phyloP scores from a whole-genome alignment of 75 land plant species.

The Isoetes taiwanensis region DNA sequence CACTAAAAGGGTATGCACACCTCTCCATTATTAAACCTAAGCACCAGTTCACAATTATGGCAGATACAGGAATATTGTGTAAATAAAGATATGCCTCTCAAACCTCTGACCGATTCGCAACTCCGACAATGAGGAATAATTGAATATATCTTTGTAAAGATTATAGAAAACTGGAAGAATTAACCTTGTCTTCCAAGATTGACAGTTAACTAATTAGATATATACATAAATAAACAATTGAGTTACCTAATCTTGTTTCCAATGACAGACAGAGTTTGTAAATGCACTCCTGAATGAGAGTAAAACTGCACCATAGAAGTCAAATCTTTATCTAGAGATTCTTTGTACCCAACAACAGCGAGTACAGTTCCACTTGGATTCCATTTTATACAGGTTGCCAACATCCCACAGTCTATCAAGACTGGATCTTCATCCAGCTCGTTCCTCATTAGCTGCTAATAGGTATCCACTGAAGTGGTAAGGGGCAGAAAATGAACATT shows the following conservation, averaged over 20 bases:
- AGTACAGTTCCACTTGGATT: constrained; percentile 28
- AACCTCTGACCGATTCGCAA: too few relatives aligned
- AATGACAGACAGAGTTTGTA: constrained; percentile 22
- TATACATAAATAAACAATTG: too few relatives aligned
- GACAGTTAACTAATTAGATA: too few relatives aligned
- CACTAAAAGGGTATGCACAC: too few relatives aligned
- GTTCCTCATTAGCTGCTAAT: constrained; percentile 26
- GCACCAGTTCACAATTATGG: too few relatives aligned
- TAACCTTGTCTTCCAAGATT: too few relatives aligned
- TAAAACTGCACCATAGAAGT: constrained; percentile 26
- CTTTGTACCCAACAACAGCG: constrained; percentile 21
- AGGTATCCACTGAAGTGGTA: background rate
- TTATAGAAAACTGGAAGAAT: too few relatives aligned
- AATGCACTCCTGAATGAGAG: constrained; percentile 21
- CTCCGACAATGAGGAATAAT: too few relatives aligned
- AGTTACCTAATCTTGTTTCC: constrained; percentile 23
- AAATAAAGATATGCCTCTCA: too few relatives aligned
- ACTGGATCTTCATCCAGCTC: constrained; percentile 33
- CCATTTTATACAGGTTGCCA: constrained; percentile 21
- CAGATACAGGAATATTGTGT: too few relatives aligned
- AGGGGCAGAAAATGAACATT: background rate
- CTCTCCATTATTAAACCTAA: too few relatives aligned
- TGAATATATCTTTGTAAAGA: too few relatives aligned
- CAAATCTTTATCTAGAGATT: constrained; percentile 4
- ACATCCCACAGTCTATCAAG: constrained; percentile 18